Conservation (phyloP, 139 green algal genomes). For the Picochlorum sp. region DNA sequence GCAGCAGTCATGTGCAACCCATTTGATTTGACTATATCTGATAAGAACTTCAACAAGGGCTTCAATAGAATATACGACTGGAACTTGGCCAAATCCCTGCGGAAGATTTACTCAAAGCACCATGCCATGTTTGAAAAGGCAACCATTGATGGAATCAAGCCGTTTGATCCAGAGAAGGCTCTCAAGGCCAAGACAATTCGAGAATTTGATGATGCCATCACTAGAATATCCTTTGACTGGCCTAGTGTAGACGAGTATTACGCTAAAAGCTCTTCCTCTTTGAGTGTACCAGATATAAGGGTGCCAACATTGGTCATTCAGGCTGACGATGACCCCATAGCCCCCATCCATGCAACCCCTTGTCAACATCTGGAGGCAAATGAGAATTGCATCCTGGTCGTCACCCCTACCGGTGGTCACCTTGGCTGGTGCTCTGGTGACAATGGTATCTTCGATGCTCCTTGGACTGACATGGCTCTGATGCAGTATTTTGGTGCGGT, state of each 20-base stretch:
- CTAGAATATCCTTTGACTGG: constrained; percentile 58
- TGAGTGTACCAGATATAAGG: constrained; percentile 18
- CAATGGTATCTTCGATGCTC: constrained; percentile 32
- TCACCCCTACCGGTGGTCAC: constrained; percentile 66
- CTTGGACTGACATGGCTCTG: constrained; percentile 57
- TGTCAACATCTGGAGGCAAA: constrained; percentile 51
- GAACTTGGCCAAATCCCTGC: constrained; percentile 52
- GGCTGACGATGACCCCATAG: constrained; percentile 82
- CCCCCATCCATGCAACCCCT: constrained; percentile 64
- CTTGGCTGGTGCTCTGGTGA: constrained; percentile 56
- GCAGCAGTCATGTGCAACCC: constrained; percentile 92
- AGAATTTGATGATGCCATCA: constrained; percentile 84
- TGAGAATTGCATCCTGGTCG: constrained; percentile 51
- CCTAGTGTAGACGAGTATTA: constrained; percentile 81
- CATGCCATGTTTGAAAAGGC: constrained; percentile 44
- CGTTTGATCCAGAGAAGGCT: constrained; percentile 37
- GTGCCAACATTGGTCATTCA: constrained; percentile 33
- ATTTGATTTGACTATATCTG: constrained; percentile 67
- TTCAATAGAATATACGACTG: constrained; percentile 87
- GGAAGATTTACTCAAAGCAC: constrained; percentile 59
- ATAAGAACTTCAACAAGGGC: constrained; percentile 59
- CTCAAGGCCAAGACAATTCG: constrained; percentile 46
- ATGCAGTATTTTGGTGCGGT: constrained; percentile 51
- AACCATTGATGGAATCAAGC: neutral
- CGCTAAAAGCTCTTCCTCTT: constrained; percentile 27